These are phyloP conservation scores for Amanita fuliginea DNA, from an alignment of 768 basidiomycete species.

Conservation along the genomic window DNA sequence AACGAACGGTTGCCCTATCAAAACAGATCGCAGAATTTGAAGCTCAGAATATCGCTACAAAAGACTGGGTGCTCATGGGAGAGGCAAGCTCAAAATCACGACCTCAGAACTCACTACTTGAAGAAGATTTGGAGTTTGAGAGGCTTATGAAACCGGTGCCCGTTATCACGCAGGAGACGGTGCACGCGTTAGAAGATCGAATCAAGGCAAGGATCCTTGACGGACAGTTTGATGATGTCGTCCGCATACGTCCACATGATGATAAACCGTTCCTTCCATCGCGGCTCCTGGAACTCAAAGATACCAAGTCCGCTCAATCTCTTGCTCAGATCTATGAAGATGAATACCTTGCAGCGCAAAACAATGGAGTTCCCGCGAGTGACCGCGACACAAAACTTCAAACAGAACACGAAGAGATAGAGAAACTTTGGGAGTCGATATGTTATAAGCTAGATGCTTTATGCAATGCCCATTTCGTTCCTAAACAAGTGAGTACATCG, in stretches of 20 bases:
- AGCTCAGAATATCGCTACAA: slow-evolving; percentile 74
- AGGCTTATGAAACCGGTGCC: slow-evolving; percentile 80
- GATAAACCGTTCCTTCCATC: slow-evolving; percentile 90
- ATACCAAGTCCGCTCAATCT: slow-evolving; percentile 78
- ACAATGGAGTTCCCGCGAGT: slow-evolving; percentile 42
- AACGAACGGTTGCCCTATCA: slow-evolving; percentile 58
- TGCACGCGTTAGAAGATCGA: slow-evolving; percentile 73
- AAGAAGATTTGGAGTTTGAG: slow-evolving; percentile 94
- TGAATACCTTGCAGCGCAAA: slow-evolving; percentile 67
- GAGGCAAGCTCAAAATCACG: slow-evolving; percentile 76
- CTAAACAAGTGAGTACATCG: slow-evolving; percentile 66
- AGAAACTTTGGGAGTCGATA: slow-evolving; percentile 74
- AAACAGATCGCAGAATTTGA: slow-evolving; percentile 79
- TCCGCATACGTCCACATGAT: slow-evolving; percentile 67
- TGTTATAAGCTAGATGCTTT: slow-evolving; percentile 86
- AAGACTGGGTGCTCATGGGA: slow-evolving; percentile 90
- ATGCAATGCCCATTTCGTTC: slow-evolving; percentile 91
- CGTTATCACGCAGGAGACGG: slow-evolving; percentile 80
- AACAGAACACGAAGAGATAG: slow-evolving; percentile 85
- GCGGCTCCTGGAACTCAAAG: slow-evolving; percentile 78
- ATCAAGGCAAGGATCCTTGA: slow-evolving; percentile 88
- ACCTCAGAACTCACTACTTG: slow-evolving; percentile 85
- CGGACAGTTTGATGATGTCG: slow-evolving; percentile 82
- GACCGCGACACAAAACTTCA: slow-evolving; percentile 82
- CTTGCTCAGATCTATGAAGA: slow-evolving; percentile 95